Evolutionary conservation across 306 rosid genomes (phyloP).

Genomic region (Lupinus albus): DNA sequence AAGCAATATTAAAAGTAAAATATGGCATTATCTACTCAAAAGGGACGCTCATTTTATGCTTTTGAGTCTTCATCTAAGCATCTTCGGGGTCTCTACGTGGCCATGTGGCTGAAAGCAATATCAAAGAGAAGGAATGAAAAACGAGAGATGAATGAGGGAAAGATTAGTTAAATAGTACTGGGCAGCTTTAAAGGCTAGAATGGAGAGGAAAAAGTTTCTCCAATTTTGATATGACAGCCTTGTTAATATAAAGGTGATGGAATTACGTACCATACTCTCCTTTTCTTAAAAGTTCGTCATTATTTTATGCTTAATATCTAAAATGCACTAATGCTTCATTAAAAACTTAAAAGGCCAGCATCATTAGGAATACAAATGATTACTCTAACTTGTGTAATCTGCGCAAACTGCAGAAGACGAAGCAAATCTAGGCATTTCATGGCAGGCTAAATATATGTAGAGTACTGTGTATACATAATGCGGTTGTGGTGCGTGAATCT

Average conservation of each 20-base stretch:
- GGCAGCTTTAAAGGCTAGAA: constrained; percentile 70
- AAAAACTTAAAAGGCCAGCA: constrained; percentile 44
- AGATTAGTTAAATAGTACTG: constrained; percentile 51
- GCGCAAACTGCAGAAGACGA: constrained; percentile 33
- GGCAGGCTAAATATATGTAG: constrained; percentile 24
- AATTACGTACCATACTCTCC: constrained; percentile 75
- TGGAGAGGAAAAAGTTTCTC: constrained; percentile 72
- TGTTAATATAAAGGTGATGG: constrained; percentile 75
- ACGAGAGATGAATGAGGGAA: constrained; percentile 35
- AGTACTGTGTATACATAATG: constrained; percentile 16
- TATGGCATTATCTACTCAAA: constrained; percentile 99
- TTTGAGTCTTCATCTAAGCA: constrained; percentile 86
- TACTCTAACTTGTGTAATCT: constrained; percentile 48
- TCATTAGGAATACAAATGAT: constrained; percentile 44
- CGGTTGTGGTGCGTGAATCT: constrained; percentile 36
- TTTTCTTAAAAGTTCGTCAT: constrained; percentile 65
- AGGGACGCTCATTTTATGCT: constrained; percentile 90
- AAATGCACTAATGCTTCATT: constrained; percentile 44
- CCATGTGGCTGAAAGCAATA: constrained; percentile 93
- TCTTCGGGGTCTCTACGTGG: constrained; percentile 77
- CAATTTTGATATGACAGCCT: constrained; percentile 92
- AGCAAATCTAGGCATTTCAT: constrained; percentile 43
- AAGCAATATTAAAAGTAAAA: constrained; percentile 91
- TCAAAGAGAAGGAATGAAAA: constrained; percentile 47
- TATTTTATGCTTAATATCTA: constrained; percentile 56